Base-by-base conservation (phyloP, 257 asterid genomes). In the Marsdenia floribunda region DNA sequence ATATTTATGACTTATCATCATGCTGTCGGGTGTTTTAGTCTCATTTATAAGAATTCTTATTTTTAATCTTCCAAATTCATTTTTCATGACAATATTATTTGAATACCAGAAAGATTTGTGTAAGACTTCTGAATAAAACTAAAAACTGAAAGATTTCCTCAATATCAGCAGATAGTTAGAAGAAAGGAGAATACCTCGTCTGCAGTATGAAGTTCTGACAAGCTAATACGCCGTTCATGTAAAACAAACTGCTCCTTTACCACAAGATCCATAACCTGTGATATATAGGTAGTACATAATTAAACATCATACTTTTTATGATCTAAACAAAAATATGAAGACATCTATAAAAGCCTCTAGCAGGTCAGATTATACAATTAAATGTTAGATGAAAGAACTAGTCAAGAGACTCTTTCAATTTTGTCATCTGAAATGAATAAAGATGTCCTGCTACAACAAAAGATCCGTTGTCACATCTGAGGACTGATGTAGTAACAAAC, bases 191-290 rank as follows among this genome's bases (percentile, higher is more conserved):
- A 40, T 66, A 93, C 98, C 97, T 93, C 98, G 70, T 93, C 98
- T 64, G 97, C 98, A 55, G 94, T 88, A 79, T 93, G 93, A 82
- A 93, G 87, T 88, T 93, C 98, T 16, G 98, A 90, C 79, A 93
- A 80, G 80, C 93, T 90, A 53, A 93, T 82, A 12, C 90, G 87
- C 14, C 97, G 88, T 83, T 93, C 98, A 33, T 73, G 87, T 70
- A 87, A 67, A 75, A 76, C 84, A 73, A 90, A 75, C 38, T 82
- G 83, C 79, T 93, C 98, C 82, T 86, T 80, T 60, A 75, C 71
- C 59, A 82, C 87, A 68, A 93, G 91, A 38, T 87, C 91, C 86
- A 93, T 93, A 4, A 93, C 94, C 98, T 93, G 90, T 71, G 80
- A 52, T 75, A 38, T 19, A 38, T 38, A 66, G 1, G 50, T 38